Evolutionary conservation across 2,329 filamentous ascomycete genomes (phyloP).

Genomic region (Cryphonectria japonica): DNA sequence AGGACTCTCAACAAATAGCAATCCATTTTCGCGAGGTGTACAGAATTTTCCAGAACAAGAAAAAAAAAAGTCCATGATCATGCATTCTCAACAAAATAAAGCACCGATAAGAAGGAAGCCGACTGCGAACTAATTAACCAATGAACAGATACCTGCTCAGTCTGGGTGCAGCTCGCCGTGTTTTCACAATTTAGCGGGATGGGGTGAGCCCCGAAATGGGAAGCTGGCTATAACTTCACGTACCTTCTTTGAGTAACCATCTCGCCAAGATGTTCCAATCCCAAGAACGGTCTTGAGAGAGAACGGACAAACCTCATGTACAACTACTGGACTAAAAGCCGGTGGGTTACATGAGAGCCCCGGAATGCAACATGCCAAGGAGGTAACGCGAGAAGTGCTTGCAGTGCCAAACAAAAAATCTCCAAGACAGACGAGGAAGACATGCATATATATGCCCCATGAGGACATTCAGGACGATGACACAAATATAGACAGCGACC

Average conservation of each 20-base stretch:
- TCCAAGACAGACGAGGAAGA: neutral
- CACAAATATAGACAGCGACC: neutral
- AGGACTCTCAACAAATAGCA: too few species aligned
- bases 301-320: neutral
- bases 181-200: neutral
- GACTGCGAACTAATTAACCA: neutral
- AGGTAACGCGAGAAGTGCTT: neutral
- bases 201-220: neutral
- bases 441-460: neutral
- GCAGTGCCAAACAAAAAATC: neutral
- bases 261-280: neutral
- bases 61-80: too few species aligned
- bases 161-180: conserved; percentile 2
- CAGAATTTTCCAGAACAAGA: too few species aligned
- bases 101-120: neutral
- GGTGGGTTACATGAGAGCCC: neutral
- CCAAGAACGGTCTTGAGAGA: neutral
- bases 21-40: too few species aligned
- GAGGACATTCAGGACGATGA: neutral
- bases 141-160: neutral
- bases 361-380: neutral
- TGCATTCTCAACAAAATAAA: too few species aligned
- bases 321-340: neutral
- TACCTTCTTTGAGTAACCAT: neutral
- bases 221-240: neutral